Percentiles rank a stretch among this genome's conserved stretches.
phyloP scores from a whole-genome alignment of 2,329 filamentous ascomycete genomes.

The Domatiomyces globalis region DNA sequence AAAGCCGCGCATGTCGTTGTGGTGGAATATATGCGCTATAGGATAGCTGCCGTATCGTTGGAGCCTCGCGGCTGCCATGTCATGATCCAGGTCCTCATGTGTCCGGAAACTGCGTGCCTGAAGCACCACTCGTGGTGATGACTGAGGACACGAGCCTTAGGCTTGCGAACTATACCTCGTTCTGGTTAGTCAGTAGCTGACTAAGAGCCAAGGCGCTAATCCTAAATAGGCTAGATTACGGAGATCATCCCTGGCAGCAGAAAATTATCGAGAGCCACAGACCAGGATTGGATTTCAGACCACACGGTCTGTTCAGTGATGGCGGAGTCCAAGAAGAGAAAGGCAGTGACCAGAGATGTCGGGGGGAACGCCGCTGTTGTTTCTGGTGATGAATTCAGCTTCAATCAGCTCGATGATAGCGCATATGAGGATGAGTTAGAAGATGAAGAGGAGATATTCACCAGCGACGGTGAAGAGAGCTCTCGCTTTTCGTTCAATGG shows the following conservation, averaged over 20 bases:
- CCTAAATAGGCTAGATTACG: neutral
- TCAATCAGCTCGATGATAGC: conserved; percentile 29
- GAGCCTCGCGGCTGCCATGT: neutral
- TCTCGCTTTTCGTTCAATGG: conserved; percentile 8
- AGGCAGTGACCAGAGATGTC: conserved; percentile 44
- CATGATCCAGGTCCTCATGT: too few relatives aligned
- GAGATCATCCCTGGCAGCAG: neutral
- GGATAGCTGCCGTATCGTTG: too few relatives aligned
- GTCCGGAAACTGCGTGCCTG: neutral
- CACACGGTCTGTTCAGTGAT: conserved; percentile 3
- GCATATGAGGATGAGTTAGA: conserved; percentile 29
- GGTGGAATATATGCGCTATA: too few relatives aligned
- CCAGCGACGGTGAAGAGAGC: neutral
- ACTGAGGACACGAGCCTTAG: neutral
- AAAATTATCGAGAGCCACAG: neutral
- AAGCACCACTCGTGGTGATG: too few relatives aligned
- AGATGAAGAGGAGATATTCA: conserved; percentile 19
- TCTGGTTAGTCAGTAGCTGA: neutral
- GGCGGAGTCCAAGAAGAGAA: conserved; percentile 43
- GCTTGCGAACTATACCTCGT: neutral
- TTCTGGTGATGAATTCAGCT: conserved; percentile 47
- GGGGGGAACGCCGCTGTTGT: conserved; percentile 36
- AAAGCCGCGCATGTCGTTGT: neutral
- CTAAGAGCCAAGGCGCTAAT: too few relatives aligned
- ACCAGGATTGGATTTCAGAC: neutral